A percentile compares a stretch with the other conserved stretches of the same genome.
Evolutionary conservation across 2,329 filamentous ascomycete species (phyloP).

Genomic region (Ophiostoma sp.): DNA sequence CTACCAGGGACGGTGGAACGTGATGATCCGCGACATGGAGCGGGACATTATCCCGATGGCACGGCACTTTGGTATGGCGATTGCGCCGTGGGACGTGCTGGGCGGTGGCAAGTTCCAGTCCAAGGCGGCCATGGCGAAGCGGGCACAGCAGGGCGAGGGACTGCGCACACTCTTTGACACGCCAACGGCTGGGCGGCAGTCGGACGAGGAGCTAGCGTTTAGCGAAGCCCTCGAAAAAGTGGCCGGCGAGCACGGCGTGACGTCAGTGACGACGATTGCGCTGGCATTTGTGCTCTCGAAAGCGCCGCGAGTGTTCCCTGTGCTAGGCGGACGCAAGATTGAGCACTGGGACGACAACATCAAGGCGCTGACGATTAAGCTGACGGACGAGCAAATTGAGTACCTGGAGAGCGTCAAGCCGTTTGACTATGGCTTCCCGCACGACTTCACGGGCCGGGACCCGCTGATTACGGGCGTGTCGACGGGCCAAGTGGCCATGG

Average conservation of each 20-base stretch:
- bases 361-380: conserved; percentile 50
- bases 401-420: conserved; percentile 53
- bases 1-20: conserved; percentile 45
- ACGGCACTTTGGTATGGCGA: conserved; percentile 48
- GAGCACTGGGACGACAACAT: conserved; percentile 58
- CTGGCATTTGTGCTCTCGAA: conserved; percentile 55
- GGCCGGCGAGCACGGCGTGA: conserved; percentile 56
- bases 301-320: conserved; percentile 54
- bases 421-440: conserved; percentile 60
- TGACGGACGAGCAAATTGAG: conserved; percentile 54
- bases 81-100: conserved; percentile 61
- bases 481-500: conserved; percentile 4
- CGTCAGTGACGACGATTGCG: conserved; percentile 59
- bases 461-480: conserved; percentile 27
- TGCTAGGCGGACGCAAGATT: conserved; percentile 53
- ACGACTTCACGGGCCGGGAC: conserved; percentile 42
- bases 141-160: conserved; percentile 40
- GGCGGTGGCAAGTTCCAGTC: conserved; percentile 55
- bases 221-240: conserved; percentile 61
- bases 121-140: conserved; percentile 37
- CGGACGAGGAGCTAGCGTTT: conserved; percentile 52
- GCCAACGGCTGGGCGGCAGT: conserved; percentile 36
- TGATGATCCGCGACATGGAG: conserved; percentile 39
- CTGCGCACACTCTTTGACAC: conserved; percentile 35
- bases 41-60: conserved; percentile 48